Conservation (phyloP, 306 rosid genomes). For the Glycine latifolia region DNA sequence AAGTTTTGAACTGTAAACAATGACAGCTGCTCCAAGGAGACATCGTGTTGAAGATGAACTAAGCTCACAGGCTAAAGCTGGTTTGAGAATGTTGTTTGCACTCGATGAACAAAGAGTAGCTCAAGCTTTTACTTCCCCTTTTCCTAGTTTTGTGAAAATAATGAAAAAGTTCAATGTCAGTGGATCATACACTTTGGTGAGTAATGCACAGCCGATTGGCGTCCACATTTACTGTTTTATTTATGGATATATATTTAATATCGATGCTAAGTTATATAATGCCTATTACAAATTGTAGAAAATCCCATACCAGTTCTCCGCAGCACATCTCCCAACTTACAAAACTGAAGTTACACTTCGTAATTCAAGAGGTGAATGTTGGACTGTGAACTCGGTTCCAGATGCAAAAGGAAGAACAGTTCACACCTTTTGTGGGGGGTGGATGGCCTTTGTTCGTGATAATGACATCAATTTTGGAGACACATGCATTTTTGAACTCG, state of each 20-base stretch:
- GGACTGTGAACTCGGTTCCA: constrained; percentile 92
- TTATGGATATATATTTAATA: constrained; percentile 21
- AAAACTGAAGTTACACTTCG: constrained; percentile 85
- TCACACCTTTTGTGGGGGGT: constrained; percentile 94
- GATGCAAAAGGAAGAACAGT: constrained; percentile 80
- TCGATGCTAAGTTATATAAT: constrained; percentile 32
- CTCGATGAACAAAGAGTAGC: constrained; percentile 81
- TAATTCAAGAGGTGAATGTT: constrained; percentile 71
- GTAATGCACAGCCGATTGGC: constrained; percentile 44
- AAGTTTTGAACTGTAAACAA: constrained; percentile 52
- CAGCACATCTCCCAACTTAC: constrained; percentile 75
- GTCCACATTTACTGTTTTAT: background rate
- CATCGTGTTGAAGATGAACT: constrained; percentile 69
- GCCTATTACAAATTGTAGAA: constrained; percentile 64
- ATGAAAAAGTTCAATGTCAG: constrained; percentile 92
- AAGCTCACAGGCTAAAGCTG: constrained; percentile 64
- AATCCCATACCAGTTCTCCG: constrained; percentile 84
- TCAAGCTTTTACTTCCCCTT: constrained; percentile 78
- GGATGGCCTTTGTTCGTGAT: constrained; percentile 95
- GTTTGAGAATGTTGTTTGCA: constrained; percentile 78
- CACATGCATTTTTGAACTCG: constrained; percentile 84
- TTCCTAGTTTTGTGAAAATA: constrained; percentile 86
- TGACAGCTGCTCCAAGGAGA: constrained; percentile 63
- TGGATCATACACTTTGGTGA: constrained; percentile 91
- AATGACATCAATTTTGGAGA: constrained; percentile 81